These are phyloP conservation scores for Teratosphaeriaceae sp. DNA, from an alignment of 2,329 filamentous ascomycete genomes.

Conservation along the genomic window DNA sequence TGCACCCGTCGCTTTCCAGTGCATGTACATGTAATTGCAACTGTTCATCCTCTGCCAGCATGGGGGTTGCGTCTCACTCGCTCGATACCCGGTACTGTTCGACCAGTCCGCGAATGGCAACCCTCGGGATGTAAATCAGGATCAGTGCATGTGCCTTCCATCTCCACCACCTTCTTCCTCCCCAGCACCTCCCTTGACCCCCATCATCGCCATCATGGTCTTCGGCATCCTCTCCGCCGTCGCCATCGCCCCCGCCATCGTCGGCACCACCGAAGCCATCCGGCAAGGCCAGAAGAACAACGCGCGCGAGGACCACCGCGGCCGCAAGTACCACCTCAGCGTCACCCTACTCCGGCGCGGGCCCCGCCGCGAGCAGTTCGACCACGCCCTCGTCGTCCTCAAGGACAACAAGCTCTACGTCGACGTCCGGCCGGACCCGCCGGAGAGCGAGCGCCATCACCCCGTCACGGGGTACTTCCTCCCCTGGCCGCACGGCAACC, in stretches of 20 bases:
- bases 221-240: slow-evolving; percentile 27
- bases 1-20: too few relatives aligned
- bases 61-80: too few relatives aligned
- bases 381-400: slow-evolving; percentile 24
- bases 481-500: slow-evolving; percentile 39
- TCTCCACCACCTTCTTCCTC: too few relatives aligned
- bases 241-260: slow-evolving; percentile 28
- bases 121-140: too few relatives aligned
- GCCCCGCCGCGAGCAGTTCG: slow-evolving; percentile 21
- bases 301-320: slow-evolving; percentile 26
- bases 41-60: too few relatives aligned
- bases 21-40: too few relatives aligned
- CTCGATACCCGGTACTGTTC: too few relatives aligned
- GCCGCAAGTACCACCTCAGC: slow-evolving; percentile 25
- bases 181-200: background rate
- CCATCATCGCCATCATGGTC: slow-evolving; percentile 18
- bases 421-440: slow-evolving; percentile 13
- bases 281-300: slow-evolving; percentile 26
- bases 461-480: slow-evolving; percentile 42
- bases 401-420: slow-evolving; percentile 38
- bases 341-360: slow-evolving; percentile 22
- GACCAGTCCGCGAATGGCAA: too few relatives aligned
- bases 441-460: slow-evolving; percentile 11
- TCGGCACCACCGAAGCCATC: slow-evolving; percentile 31
- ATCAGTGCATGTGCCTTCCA: too few relatives aligned